These are phyloP conservation scores for Podaxis rugospora DNA, from an alignment of 768 basidiomycete species.

Conservation along the genomic window DNA sequence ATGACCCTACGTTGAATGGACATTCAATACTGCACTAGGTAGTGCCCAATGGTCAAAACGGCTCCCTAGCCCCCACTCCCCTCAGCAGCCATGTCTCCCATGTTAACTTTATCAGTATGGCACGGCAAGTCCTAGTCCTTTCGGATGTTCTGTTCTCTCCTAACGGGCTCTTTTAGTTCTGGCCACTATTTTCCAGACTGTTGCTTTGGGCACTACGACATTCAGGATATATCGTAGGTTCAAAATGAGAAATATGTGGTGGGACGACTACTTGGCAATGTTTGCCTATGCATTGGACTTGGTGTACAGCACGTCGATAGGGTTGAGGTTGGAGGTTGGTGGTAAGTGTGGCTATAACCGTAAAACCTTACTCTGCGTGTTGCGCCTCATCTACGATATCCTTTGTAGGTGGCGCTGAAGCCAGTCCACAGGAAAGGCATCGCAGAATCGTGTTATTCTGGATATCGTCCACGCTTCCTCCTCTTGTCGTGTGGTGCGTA, in stretches of 20 bases:
- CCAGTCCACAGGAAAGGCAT: neutral
- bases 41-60: neutral
- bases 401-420: neutral
- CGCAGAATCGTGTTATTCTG: slow-evolving; percentile 1
- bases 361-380: neutral
- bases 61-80: neutral
- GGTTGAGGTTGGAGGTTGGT: neutral
- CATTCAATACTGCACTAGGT: neutral
- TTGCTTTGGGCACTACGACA: neutral
- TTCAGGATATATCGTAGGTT: slow-evolving; percentile 2
- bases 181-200: neutral
- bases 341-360: neutral
- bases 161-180: neutral
- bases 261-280: slow-evolving; percentile 7
- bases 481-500: slow-evolving; percentile 5
- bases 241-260: neutral
- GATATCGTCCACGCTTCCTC: neutral
- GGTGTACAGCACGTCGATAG: neutral
- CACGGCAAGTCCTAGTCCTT: neutral
- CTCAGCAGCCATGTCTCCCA: neutral
- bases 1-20: slow-evolving; percentile 1
- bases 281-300: neutral
- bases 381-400: no score
- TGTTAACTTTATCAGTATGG: neutral
- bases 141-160: neutral